phyloP scores from a whole-genome alignment of 768 basidiomycete genomes.

The Termitomyces sp. region DNA sequence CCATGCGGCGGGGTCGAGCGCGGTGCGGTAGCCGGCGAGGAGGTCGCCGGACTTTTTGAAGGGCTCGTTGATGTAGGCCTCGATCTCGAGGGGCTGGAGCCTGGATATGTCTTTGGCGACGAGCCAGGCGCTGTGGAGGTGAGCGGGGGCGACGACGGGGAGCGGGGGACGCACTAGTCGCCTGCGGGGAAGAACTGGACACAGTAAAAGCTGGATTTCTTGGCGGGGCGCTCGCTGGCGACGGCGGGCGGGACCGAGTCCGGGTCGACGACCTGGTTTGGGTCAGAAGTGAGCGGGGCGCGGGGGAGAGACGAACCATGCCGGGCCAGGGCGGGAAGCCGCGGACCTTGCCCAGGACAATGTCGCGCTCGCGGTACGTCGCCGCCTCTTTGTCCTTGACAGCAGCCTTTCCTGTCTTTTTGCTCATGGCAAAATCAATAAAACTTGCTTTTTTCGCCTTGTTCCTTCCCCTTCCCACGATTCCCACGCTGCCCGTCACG shows the following conservation, averaged over 20 bases:
- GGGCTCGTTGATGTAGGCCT: constrained; percentile 73
- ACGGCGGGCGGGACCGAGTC: constrained; percentile 58
- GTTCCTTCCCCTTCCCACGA: not conserved
- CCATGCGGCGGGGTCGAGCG: constrained; percentile 60
- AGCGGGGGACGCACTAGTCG: constrained; percentile 70
- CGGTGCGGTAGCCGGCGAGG: constrained; percentile 68
- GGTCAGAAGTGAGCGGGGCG: not conserved
- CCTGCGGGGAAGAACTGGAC: constrained; percentile 89
- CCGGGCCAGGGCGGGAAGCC: constrained; percentile 96
- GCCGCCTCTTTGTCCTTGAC: constrained; percentile 22
- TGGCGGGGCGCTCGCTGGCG: constrained; percentile 65
- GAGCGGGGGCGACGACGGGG: not conserved
- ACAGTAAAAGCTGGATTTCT: constrained; percentile 67
- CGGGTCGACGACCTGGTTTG: constrained; percentile 72
- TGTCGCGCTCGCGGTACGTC: constrained; percentile 68
- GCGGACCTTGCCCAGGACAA: constrained; percentile 90
- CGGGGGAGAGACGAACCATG: constrained; percentile 56
- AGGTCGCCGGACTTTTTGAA: constrained; percentile 76
- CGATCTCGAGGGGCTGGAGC: constrained; percentile 76
- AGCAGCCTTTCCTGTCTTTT: constrained; percentile 35
- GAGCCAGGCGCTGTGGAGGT: constrained; percentile 69
- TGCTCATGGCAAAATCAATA: constrained; percentile 33
- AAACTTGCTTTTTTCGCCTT: not conserved
- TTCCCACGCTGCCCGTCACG: too few species aligned
- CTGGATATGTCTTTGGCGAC: constrained; percentile 75